Base-by-base conservation (phyloP, 2,329 filamentous ascomycete species). In the Chrysoporthe cubensis region DNA sequence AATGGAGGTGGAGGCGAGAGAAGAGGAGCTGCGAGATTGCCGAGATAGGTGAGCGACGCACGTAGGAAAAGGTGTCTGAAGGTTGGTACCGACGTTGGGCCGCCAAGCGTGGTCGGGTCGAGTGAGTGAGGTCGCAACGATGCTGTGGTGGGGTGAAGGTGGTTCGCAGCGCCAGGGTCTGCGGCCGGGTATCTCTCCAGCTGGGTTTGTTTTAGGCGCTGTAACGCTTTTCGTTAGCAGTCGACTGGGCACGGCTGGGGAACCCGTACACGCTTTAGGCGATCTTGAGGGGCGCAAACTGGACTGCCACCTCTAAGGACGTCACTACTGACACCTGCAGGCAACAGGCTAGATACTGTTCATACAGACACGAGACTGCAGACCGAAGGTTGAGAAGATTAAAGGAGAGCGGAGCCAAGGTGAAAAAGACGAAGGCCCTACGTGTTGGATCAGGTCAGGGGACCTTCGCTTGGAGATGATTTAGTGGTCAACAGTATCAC, bases 171-270 rank as follows among this genome's bases (percentile, higher is more conserved):
- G 59, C 63, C 44, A 65, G 63, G 56, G 57, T 65, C 34, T 7
- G n/a, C 54, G 63, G 42, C 42, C 16, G 42, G 32, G 48, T 18
- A 26, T n/a, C 40, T 18, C 59, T 61, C 42, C 21, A 44, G 43
- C 42, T 46, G 59, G 42, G 48, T 65, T 65, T 21, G 59, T 48
- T 59, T 54, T 50, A 60, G 63, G 42, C 63, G 63, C 63, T 65
- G 54, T 58, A 40, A 52, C 56, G 32, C 60, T 52, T 40, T 40
- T 40, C 60, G 16, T 42, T 62, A 50, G 44, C 34, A 50, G 46
- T 21, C 21, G n/a, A 48, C 43, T 46, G 42, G 60, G 34, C 46
- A 40, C 4, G 60, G 43, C 54, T 40, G 37, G 63, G 50, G 32
- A 50, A 21, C 43, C 42, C 34, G 26, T 65, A 59, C 56, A 60